phyloP scores from a whole-genome alignment of 768 basidiomycete genomes.

The Suillus variegatus region DNA sequence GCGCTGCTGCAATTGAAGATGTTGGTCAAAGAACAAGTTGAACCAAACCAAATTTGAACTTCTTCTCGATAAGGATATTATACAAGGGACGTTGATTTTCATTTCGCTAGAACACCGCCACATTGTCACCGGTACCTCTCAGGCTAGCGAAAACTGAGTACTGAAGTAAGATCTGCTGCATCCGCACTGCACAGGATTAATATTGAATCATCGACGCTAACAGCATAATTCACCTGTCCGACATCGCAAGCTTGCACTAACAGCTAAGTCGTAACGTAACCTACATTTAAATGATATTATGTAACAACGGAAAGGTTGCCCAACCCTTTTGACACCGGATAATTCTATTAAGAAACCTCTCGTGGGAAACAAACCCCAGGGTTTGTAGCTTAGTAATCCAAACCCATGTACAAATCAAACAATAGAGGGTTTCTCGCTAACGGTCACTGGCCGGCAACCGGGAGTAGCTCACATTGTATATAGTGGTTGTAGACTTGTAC shows the following conservation, averaged over 20 bases:
- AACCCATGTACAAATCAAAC: no score
- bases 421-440: no score
- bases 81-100: background rate
- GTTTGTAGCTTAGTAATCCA: no score
- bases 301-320: background rate
- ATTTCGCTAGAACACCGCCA: background rate
- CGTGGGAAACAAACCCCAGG: no score
- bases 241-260: background rate
- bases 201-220: background rate
- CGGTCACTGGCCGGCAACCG: no score
- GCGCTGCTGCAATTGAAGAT: background rate
- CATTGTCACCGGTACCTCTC: background rate
- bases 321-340: no score
- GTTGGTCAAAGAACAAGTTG: constrained; percentile 14
- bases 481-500: no score
- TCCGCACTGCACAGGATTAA: background rate
- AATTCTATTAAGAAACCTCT: no score
- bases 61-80: background rate
- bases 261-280: background rate
- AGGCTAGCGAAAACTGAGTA: background rate
- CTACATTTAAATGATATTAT: no score
- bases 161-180: background rate
- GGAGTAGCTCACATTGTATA: no score
- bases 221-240: background rate
- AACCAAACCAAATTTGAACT: constrained; percentile 13